Conservation (phyloP, 176 grass and related monocot genomes). For the Phoenix dactylifera region DNA sequence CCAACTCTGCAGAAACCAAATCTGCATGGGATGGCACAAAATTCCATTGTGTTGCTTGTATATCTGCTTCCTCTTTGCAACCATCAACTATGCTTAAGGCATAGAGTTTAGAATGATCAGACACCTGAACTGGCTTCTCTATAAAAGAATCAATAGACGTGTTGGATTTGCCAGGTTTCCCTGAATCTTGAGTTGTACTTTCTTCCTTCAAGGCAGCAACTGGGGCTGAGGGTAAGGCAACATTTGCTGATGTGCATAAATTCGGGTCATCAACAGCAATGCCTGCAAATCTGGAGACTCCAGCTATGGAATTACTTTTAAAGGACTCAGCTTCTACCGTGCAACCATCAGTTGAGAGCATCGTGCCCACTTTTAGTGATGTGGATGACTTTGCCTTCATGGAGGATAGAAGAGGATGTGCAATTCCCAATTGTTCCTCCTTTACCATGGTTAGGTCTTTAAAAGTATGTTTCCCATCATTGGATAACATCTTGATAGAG, state of each 20-base stretch:
- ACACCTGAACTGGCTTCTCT: conserved; percentile 25
- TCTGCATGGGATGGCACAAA: conserved; percentile 28
- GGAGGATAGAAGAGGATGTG: conserved; percentile 13
- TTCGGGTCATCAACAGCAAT: conserved; percentile 26
- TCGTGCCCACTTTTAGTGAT: conserved; percentile 29
- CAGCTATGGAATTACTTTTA: conserved; percentile 31
- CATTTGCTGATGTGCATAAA: conserved; percentile 17
- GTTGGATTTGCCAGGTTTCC: conserved; percentile 28
- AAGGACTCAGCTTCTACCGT: conserved; percentile 22
- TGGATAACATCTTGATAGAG: conserved; percentile 26
- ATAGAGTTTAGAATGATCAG: conserved; percentile 30
- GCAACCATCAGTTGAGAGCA: conserved; percentile 24
- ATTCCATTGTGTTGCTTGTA: conserved; percentile 19
- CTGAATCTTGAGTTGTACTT: conserved; percentile 19
- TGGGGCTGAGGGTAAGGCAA: conserved; percentile 26
- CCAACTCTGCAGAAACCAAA: conserved; percentile 16
- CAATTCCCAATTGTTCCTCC: conserved; percentile 31
- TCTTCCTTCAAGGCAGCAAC: conserved; percentile 36
- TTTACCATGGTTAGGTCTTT: conserved; percentile 33
- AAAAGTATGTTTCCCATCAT: conserved; percentile 24
- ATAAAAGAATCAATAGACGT: conserved; percentile 23
- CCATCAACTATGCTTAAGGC: conserved; percentile 20
- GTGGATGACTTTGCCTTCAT: conserved; percentile 24
- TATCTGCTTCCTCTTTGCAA: conserved; percentile 30
- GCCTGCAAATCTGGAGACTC: conserved; percentile 8